phyloP scores from a whole-genome alignment of 2,329 filamentous ascomycete species.

The Botryotinia narcissicola region DNA sequence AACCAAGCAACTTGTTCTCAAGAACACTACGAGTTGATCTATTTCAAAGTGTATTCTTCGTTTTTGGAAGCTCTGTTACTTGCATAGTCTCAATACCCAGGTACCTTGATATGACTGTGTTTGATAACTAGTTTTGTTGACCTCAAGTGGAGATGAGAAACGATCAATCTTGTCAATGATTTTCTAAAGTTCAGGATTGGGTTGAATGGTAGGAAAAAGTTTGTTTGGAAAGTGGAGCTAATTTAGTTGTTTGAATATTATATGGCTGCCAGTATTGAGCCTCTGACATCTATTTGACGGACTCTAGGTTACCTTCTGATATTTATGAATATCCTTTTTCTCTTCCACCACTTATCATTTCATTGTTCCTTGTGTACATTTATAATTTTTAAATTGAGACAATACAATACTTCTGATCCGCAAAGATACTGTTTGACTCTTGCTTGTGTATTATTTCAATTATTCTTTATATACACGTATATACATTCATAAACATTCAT shows the following conservation, averaged over 20 bases:
- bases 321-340: neutral
- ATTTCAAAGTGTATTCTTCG: neutral
- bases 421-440: neutral
- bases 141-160: neutral
- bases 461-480: neutral
- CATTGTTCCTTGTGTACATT: neutral
- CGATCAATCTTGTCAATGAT: neutral
- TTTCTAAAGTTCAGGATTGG: neutral
- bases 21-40: neutral
- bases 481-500: neutral
- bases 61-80: neutral
- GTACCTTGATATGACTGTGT: neutral
- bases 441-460: neutral
- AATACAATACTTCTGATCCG: neutral
- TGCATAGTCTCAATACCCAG: neutral
- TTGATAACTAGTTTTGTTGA: neutral
- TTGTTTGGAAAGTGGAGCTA: neutral
- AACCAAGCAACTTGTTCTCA: neutral
- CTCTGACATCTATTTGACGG: neutral
- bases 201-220: neutral
- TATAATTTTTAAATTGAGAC: neutral
- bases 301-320: too few relatives aligned
- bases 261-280: neutral
- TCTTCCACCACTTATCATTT: neutral
- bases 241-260: neutral